Base-by-base conservation (phyloP, 257 asterid genomes). In the Paulownia fortunei region DNA sequence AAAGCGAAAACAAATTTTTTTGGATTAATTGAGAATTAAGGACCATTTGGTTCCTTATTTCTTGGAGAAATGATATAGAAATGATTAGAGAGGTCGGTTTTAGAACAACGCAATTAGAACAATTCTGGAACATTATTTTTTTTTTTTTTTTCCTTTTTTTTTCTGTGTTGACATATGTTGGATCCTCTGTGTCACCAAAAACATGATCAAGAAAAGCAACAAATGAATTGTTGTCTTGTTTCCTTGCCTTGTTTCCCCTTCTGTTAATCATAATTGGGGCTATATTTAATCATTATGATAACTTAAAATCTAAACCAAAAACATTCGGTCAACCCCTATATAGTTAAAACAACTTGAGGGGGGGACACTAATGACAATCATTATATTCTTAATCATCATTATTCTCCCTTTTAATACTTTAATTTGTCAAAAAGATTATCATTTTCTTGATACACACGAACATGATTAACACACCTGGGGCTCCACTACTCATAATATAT, bases 201-300 rank as follows among this genome's bases (percentile, higher is more conserved):
- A 84, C 93, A 88, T 68, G 80, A 69, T 85, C 89, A 84, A 80
- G 81, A 78, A 82, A 81, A 74, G 85, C 58, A 84, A 68, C 85
- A 62, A 77, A 63, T 72, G 67, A 74, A 68, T 81, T 84, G 93
- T 85, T 87, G 84, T 79, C 84, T 82, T 86, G 90, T 82, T 81
- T 83, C 86, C 82, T 69, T 81, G 86, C 81, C 72, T 71, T 30
- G 58, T 52, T 49, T 41, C 26, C 37, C 72, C 9, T 47, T 72
- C 3, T 30, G 26, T 59, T 52, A 47, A 54, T 68, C 72, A 76
- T 64, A 41, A 82, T 78, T 73, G 2, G 36, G 65, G 51, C 52
- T 70, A 10, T 8, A 59, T 26, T 39, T 58, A 67, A 78, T 77
- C 23, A 79, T 82, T 36, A 60, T 64, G 11, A 51, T 49, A 46